A percentile compares a stretch with the other conserved stretches of the same genome.
Conservation (phyloP, 108 stramenopile genomes). For the Nannochloropsis oceanica region DNA sequence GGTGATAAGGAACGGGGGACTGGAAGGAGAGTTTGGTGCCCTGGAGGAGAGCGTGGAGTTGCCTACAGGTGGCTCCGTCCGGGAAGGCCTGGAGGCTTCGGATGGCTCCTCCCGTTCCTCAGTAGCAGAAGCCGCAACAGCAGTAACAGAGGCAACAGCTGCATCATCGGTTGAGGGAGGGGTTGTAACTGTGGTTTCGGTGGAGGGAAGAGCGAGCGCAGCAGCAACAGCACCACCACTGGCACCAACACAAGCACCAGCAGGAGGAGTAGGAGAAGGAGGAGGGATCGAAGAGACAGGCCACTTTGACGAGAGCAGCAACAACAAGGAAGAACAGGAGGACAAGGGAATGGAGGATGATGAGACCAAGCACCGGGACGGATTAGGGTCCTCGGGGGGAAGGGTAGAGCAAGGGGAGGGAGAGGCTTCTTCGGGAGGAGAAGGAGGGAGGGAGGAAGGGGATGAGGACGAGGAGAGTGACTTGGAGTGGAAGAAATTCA, state of each 20-base stretch:
- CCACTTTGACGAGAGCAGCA: neutral
- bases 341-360: no score
- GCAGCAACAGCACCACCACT: no score
- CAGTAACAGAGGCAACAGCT: no score
- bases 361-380: no score
- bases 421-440: neutral
- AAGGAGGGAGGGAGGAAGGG: neutral
- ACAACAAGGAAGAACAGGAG: no score
- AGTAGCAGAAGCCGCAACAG: no score
- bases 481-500: neutral
- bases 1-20: neutral
- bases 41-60: neutral
- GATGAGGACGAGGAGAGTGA: neutral
- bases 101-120: no score
- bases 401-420: no score
- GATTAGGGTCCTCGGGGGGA: no score
- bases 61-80: neutral
- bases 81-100: neutral
- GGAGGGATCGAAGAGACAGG: neutral
- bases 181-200: no score
- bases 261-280: neutral
- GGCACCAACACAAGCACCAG: neutral
- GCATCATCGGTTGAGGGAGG: no score
- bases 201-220: no score
- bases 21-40: neutral